These are phyloP conservation scores for Linnemannia schmuckeri DNA, from an alignment of 192 early-diverging fungal species.

Conservation along the genomic window DNA sequence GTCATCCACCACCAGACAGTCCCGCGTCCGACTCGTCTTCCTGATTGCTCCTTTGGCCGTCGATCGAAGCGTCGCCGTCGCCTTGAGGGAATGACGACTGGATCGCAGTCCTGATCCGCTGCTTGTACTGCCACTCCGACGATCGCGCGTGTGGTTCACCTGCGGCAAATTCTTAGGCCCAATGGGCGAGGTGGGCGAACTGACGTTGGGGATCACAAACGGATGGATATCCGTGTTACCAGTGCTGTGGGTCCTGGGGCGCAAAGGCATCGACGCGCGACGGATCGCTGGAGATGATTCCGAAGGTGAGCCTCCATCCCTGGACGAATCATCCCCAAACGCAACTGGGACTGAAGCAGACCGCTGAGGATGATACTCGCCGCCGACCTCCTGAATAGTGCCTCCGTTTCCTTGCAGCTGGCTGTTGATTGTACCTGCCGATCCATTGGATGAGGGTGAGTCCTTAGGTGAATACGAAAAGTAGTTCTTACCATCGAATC, in stretches of 20 bases:
- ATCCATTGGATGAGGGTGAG: slow-evolving; percentile 44
- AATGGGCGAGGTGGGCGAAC: slow-evolving; percentile 41
- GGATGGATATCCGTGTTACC: slow-evolving; percentile 47
- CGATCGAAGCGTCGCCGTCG: slow-evolving; percentile 45
- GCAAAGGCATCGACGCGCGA: slow-evolving; percentile 46
- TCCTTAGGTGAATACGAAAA: slow-evolving; percentile 52
- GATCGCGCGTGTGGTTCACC: slow-evolving; percentile 40
- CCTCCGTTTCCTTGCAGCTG: slow-evolving; percentile 27
- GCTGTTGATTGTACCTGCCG: slow-evolving; percentile 16
- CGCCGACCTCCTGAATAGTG: slow-evolving; percentile 29
- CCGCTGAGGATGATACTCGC: slow-evolving; percentile 49
- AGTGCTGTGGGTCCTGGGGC: slow-evolving; percentile 45
- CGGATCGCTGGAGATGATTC: slow-evolving; percentile 19
- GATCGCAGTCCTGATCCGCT: slow-evolving; percentile 47
- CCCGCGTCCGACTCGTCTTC: slow-evolving; percentile 47
- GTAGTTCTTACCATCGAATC: slow-evolving; percentile 54
- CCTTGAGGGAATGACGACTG: slow-evolving; percentile 51
- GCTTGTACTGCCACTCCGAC: slow-evolving; percentile 42
- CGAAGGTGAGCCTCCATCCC: slow-evolving; percentile 15
- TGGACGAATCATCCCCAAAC: slow-evolving; percentile 28
- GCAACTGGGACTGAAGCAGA: slow-evolving; percentile 51
- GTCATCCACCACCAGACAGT: slow-evolving; percentile 90
- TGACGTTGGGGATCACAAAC: slow-evolving; percentile 31
- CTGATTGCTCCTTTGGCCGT: slow-evolving; percentile 33
- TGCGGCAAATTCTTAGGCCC: slow-evolving; percentile 36